A percentile compares a stretch with the other conserved stretches of the same genome.
These are phyloP conservation scores for Pleurozium schreberi DNA, from an alignment of 225 moss, liverwort and hornwort genomes.

Conservation along the genomic window DNA sequence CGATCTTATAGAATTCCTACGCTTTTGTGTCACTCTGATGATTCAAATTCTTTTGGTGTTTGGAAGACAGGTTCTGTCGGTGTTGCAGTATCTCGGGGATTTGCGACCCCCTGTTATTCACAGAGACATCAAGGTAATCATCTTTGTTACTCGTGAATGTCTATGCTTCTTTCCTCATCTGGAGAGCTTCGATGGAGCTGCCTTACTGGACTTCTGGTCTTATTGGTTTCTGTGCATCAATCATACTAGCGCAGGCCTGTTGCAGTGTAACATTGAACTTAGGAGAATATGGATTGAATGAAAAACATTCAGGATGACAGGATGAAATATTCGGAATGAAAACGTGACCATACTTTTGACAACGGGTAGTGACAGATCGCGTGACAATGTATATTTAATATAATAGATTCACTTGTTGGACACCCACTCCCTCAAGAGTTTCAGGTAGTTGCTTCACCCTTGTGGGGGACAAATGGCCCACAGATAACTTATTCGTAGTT, in stretches of 20 bases:
- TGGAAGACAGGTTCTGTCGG: constrained; percentile 48
- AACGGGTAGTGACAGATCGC: too few relatives aligned
- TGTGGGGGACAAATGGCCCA: neutral
- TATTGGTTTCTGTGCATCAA: neutral
- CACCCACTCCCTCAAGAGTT: neutral
- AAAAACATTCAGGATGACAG: too few relatives aligned
- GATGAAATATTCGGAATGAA: too few relatives aligned
- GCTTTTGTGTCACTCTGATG: neutral
- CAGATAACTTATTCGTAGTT: neutral
- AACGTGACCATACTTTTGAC: too few relatives aligned
- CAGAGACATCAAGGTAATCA: constrained; percentile 75
- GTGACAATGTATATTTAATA: too few relatives aligned
- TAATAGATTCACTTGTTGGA: neutral
- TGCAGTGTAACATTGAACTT: too few relatives aligned
- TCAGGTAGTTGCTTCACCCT: neutral
- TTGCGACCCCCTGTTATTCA: constrained; percentile 90
- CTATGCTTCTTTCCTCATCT: neutral
- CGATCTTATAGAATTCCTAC: neutral
- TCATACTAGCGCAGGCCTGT: too few relatives aligned
- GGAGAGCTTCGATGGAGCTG: neutral
- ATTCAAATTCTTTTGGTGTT: neutral
- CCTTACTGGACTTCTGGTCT: neutral
- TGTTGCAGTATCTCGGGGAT: constrained; percentile 74
- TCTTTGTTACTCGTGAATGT: neutral
- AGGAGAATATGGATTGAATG: too few relatives aligned